phyloP scores from a whole-genome alignment of 2,329 filamentous ascomycete species.

The Stemphylium vesicarium region DNA sequence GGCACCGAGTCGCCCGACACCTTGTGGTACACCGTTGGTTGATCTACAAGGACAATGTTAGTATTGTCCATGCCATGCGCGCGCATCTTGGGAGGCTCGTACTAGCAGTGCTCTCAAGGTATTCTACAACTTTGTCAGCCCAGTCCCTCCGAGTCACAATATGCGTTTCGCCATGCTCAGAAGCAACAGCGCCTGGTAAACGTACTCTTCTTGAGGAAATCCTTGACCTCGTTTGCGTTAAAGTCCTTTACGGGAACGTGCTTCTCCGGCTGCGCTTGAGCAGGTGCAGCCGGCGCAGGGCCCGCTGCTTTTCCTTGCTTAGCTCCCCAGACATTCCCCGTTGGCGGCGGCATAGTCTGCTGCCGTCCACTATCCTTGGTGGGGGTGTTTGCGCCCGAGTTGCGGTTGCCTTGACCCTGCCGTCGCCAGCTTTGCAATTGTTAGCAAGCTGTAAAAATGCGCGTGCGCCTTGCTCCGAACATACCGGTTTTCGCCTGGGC shows the following conservation, averaged over 20 bases:
- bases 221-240: conserved; percentile 53
- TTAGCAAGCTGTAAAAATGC: conserved; percentile 19
- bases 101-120: conserved; percentile 41
- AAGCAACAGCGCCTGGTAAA: conserved; percentile 3
- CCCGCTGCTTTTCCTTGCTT: conserved; percentile 40
- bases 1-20: conserved; percentile 49
- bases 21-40: conserved; percentile 46
- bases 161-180: no score
- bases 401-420: conserved; percentile 42
- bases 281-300: conserved; percentile 18
- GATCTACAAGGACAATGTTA: conserved; percentile 33
- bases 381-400: conserved; percentile 43
- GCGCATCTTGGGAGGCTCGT: conserved; percentile 13
- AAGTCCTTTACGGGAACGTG: conserved; percentile 50
- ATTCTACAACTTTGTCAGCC: conserved; percentile 33
- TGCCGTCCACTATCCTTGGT: conserved; percentile 42
- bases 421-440: conserved; percentile 42
- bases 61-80: conserved; percentile 12
- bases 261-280: conserved; percentile 34
- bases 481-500: conserved; percentile 48
- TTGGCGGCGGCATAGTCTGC: conserved; percentile 39
- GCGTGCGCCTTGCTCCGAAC: background rate
- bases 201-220: conserved; percentile 51
- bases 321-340: conserved; percentile 45
- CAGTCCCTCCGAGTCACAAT: background rate